Base-by-base conservation (phyloP, 2,329 filamentous ascomycete species). In the Colletotrichum sp. region DNA sequence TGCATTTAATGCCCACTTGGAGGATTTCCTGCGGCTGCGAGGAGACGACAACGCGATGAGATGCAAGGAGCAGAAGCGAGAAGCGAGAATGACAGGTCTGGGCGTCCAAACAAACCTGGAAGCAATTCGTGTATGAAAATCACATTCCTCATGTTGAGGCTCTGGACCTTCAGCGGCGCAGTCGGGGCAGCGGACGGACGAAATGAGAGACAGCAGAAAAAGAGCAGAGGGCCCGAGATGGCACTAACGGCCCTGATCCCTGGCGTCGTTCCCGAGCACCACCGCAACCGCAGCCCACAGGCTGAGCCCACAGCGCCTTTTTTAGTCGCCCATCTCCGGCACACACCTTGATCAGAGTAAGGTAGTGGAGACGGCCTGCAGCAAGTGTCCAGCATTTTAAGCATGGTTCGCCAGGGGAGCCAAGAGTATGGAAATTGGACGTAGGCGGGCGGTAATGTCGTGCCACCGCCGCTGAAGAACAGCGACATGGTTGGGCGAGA, bases 371-470 rank as follows among this genome's bases (percentile, higher is more conserved):
- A 68, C 39, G n/a, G 21, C 21, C 44, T 49, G 44, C n/a, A 49
- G 44, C 44, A 49, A 21, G 18, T 21, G 6, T 49, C 18, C 18
- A 49, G 44, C 44, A 49, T 49, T 49, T 49, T 49, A 49, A 44
- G 57, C 59, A 64, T 65, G 67, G 26, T 57, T 49, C 21, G 6
- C 28, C n/a, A 76, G 63, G 69, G 57, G 63, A 59, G 70, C 64
- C 73, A 76, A 76, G 64, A 68, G 28, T 13, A 7, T 76, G 64
- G 70, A 76, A 73, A 73, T 76, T 76, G 70, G 64, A 62, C 30
- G 26, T 62, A 32, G 30, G 32, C 55, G 55, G 55, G 63, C 70
- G 57, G 32, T 65, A 64, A 65, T 39, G 69, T 69, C 52, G 71
- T 63, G 64, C 65, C 73, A 76, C 70, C 59, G 64, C 28, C 52